Percentiles rank a stretch among this genome's conserved stretches.
These are phyloP conservation scores for Phanerodontia chrysosporium DNA, from an alignment of 768 basidiomycete species.

Conservation along the genomic window DNA sequence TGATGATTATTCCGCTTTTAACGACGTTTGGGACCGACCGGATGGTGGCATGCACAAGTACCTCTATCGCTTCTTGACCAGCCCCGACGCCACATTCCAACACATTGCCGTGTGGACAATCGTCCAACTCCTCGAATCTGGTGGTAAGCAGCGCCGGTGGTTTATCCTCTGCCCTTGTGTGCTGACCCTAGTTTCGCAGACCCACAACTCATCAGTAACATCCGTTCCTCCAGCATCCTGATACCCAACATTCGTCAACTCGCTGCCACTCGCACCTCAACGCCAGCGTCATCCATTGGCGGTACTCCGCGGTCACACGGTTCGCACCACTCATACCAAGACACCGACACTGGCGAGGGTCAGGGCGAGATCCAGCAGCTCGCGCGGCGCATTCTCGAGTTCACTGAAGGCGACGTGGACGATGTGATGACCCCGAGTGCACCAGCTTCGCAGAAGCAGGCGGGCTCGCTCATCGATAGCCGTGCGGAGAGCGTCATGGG, in stretches of 20 bases:
- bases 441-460: slow-evolving; percentile 62
- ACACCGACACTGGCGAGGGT: slow-evolving; percentile 82
- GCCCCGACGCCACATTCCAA: slow-evolving; percentile 95
- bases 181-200: slow-evolving; percentile 40
- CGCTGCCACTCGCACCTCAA: slow-evolving; percentile 64
- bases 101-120: slow-evolving; percentile 99
- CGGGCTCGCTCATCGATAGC: slow-evolving; percentile 63
- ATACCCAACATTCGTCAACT: slow-evolving; percentile 85
- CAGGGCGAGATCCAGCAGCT: slow-evolving; percentile 89
- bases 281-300: slow-evolving; percentile 63
- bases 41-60: slow-evolving; percentile 97
- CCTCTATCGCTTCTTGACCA: slow-evolving; percentile 88
- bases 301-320: slow-evolving; percentile 71
- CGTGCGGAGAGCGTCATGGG: slow-evolving; percentile 39
- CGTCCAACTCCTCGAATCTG: slow-evolving; percentile 95
- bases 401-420: slow-evolving; percentile 74
- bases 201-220: slow-evolving; percentile 84
- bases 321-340: slow-evolving; percentile 73
- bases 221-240: slow-evolving; percentile 77
- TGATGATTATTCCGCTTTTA: slow-evolving; percentile 95
- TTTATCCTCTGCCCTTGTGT: background rate
- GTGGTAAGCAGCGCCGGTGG: slow-evolving; percentile 45
- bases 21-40: slow-evolving; percentile 96
- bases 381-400: slow-evolving; percentile 79
- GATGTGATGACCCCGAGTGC: slow-evolving; percentile 56